phyloP scores from a whole-genome alignment of 2,329 filamentous ascomycete genomes.

The Aureobasidium sp. region DNA sequence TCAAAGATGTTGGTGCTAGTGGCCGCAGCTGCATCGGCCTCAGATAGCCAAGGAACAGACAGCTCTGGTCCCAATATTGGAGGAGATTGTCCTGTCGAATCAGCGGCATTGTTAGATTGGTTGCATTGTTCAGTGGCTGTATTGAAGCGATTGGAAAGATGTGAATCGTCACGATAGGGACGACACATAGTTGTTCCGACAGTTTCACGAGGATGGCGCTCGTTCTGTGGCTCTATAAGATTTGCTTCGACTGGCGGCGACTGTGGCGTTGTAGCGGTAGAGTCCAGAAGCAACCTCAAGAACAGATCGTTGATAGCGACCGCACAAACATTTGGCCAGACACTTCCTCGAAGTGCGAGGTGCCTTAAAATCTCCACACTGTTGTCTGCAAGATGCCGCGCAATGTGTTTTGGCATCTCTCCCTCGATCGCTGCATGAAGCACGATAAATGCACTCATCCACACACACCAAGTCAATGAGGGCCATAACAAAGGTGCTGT shows the following conservation, averaged over 20 bases:
- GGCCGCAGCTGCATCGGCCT: neutral
- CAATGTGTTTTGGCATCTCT: conserved; percentile 34
- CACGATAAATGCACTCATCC: conserved; percentile 48
- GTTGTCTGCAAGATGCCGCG: conserved; percentile 25
- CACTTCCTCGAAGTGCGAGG: conserved; percentile 15
- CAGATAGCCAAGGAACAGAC: neutral
- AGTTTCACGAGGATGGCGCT: neutral
- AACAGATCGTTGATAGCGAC: conserved; percentile 18
- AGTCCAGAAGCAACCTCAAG: neutral
- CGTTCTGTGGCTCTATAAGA: no score
- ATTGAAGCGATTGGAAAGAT: neutral
- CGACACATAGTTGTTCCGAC: neutral
- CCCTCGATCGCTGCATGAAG: conserved; percentile 45
- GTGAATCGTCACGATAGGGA: neutral
- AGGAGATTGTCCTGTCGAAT: neutral
- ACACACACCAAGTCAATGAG: conserved; percentile 47
- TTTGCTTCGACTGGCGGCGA: neutral
- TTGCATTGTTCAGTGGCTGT: neutral
- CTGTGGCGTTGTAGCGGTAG: neutral
- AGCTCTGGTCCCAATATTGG: neutral
- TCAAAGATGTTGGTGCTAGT: conserved; percentile 26
- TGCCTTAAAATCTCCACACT: conserved; percentile 18
- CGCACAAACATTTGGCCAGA: conserved; percentile 19
- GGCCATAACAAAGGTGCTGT: conserved; percentile 39
- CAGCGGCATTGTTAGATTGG: neutral